Conservation (phyloP, 139 green algal species). For the Chlamydomonas incerta region DNA sequence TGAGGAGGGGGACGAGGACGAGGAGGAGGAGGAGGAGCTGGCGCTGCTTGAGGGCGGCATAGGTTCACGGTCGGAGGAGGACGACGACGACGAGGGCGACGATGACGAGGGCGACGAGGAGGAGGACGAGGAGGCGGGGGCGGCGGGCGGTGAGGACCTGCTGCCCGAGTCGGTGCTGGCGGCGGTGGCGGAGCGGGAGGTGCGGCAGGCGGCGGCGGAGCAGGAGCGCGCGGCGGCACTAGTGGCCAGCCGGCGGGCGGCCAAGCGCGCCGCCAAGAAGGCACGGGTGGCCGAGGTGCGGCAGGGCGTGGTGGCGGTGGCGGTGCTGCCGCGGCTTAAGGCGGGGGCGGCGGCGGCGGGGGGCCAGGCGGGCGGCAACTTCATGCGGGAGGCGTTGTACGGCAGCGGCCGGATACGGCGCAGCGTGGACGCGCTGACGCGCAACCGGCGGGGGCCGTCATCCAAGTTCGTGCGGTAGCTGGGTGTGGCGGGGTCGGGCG, state of each 20-base stretch:
- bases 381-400: constrained; percentile 29
- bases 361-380: background rate
- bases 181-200: background rate
- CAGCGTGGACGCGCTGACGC: background rate
- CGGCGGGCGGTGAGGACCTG: background rate
- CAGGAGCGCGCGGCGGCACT: background rate
- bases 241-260: background rate
- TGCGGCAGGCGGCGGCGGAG: constrained; percentile 1
- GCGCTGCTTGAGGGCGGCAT: too few relatives aligned
- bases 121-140: background rate
- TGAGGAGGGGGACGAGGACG: background rate
- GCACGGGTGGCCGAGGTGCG: background rate
- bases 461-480: constrained; percentile 13
- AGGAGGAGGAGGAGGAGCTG: background rate
- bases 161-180: constrained; percentile 22
- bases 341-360: too few relatives aligned
- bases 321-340: constrained; percentile 17
- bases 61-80: background rate
- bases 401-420: constrained; percentile 12
- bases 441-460: background rate
- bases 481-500: background rate
- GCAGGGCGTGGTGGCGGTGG: constrained; percentile 13
- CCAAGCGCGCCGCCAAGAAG: constrained; percentile 3
- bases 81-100: background rate
- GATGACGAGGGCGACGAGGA: background rate